phyloP scores from a whole-genome alignment of 441 rosid species.

The Gossypium schwendimanii region DNA sequence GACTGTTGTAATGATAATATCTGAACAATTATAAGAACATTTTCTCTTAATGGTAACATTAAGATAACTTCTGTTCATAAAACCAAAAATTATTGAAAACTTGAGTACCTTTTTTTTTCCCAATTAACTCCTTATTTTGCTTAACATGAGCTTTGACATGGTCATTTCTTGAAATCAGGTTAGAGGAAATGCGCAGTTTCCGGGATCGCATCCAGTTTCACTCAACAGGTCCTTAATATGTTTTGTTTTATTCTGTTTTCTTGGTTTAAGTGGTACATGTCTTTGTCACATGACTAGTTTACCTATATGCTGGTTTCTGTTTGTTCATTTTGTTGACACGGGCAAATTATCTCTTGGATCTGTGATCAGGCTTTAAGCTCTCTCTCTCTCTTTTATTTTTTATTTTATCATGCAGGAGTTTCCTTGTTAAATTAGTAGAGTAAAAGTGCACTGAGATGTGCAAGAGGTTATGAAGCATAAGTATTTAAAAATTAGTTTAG shows the following conservation, averaged over 20 bases:
- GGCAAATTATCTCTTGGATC: neutral
- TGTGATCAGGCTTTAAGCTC: neutral
- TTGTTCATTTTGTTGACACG: neutral
- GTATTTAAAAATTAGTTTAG: neutral
- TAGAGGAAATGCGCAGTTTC: conserved; percentile 75
- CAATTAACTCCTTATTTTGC: neutral
- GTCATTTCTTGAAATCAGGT: conserved; percentile 42
- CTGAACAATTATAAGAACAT: neutral
- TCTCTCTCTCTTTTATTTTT: too few species aligned
- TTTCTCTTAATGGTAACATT: conserved; percentile 2
- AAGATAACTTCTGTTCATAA: neutral
- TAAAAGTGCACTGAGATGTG: neutral
- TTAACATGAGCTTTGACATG: neutral
- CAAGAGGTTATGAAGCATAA: neutral
- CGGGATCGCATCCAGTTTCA: conserved; percentile 99
- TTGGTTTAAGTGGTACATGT: neutral
- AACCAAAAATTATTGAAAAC: neutral
- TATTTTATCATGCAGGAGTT: neutral
- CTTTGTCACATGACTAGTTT: neutral
- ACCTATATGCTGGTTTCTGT: conserved; percentile 1
- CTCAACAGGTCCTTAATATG: conserved; percentile 62
- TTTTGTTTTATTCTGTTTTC: conserved; percentile 12
- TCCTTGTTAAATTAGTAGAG: neutral
- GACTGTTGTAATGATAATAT: neutral
- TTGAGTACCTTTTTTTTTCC: neutral